These are phyloP conservation scores for Trametes sp. DNA, from an alignment of 1,284 basidiomycete species.

Conservation along the genomic window DNA sequence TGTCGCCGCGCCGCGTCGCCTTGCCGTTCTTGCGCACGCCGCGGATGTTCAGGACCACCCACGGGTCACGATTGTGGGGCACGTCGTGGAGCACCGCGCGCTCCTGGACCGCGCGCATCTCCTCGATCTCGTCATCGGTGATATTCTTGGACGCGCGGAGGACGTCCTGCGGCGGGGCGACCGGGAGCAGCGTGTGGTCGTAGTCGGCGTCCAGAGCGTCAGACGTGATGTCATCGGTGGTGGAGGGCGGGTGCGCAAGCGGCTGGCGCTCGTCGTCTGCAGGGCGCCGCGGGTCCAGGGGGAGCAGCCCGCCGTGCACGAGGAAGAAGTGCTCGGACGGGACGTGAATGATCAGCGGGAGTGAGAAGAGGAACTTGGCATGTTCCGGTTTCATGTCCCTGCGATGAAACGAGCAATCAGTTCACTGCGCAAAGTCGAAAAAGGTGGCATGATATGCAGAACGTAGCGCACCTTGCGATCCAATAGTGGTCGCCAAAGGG, in stretches of 20 bases:
- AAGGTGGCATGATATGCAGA: background rate
- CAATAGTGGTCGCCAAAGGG: slow-evolving; percentile 80
- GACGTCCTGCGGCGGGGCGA: slow-evolving; percentile 13
- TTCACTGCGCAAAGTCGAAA: background rate
- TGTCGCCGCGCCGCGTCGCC: slow-evolving; percentile 59
- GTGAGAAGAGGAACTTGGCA: slow-evolving; percentile 70
- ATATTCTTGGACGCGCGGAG: slow-evolving; percentile 7
- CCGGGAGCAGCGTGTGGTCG: slow-evolving; percentile 10
- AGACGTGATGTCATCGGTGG: slow-evolving; percentile 27
- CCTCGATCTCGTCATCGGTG: slow-evolving; percentile 24
- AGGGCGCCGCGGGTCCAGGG: slow-evolving; percentile 66
- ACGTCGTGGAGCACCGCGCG: slow-evolving; percentile 65
- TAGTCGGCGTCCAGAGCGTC: slow-evolving; percentile 21
- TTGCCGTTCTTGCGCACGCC: slow-evolving; percentile 61
- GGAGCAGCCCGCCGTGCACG: slow-evolving; percentile 85
- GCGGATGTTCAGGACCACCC: slow-evolving; percentile 80
- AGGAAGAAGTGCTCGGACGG: slow-evolving; percentile 80
- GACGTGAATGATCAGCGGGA: slow-evolving; percentile 81
- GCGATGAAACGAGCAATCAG: slow-evolving; percentile 9
- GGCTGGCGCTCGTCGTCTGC: slow-evolving; percentile 66
- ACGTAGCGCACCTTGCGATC: slow-evolving; percentile 61
- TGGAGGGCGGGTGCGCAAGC: slow-evolving; percentile 62
- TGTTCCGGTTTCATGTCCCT: slow-evolving; percentile 64
- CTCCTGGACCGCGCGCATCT: slow-evolving; percentile 56
- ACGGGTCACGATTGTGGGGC: slow-evolving; percentile 78